A percentile compares a stretch with the other conserved stretches of the same genome.
Conservation (phyloP, 768 basidiomycete genomes). For the Mrakia frigida region DNA sequence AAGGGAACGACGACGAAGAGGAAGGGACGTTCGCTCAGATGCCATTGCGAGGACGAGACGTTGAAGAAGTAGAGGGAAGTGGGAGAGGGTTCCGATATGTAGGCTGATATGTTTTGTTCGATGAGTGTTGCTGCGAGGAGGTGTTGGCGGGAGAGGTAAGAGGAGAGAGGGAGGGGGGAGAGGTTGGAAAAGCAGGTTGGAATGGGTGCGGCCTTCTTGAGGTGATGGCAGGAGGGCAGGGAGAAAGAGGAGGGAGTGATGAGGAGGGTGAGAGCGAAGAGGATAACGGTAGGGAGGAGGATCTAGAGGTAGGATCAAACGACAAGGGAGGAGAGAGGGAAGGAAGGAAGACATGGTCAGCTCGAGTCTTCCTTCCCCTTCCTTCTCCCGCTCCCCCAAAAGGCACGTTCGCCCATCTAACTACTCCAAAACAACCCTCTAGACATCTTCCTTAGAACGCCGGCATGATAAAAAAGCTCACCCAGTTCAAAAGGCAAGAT, state of each 20-base stretch:
- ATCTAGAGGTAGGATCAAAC: background rate
- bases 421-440: background rate
- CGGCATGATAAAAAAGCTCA: background rate
- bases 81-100: slow-evolving; percentile 22
- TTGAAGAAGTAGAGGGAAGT: slow-evolving; percentile 63
- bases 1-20: slow-evolving; percentile 59
- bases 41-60: slow-evolving; percentile 60
- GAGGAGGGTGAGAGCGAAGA: background rate
- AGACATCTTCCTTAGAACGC: no score
- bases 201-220: background rate
- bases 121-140: slow-evolving; percentile 4
- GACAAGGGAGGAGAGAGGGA: background rate
- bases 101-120: background rate
- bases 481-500: background rate
- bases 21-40: slow-evolving; percentile 71
- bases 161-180: background rate
- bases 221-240: background rate
- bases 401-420: background rate
- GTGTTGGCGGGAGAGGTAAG: slow-evolving; percentile 1
- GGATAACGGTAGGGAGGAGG: background rate
- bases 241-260: background rate
- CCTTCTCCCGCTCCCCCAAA: no score
- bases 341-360: background rate
- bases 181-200: background rate
- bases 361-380: background rate